Percentiles rank a stretch among this genome's conserved stretches.
Evolutionary conservation across 176 grass and related monocot species (phyloP).

Genomic region (Tuctoria greenei): DNA sequence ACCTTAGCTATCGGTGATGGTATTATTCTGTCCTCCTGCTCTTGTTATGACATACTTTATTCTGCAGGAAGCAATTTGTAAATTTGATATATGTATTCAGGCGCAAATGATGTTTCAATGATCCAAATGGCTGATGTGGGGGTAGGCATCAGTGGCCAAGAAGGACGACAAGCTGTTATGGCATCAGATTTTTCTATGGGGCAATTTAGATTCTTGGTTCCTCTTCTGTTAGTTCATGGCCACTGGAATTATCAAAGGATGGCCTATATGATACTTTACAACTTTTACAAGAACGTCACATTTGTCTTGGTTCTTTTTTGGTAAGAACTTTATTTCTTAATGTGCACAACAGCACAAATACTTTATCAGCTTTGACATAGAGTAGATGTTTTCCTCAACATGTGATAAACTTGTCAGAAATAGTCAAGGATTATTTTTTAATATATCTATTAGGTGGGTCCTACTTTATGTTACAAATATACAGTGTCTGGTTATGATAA

Average conservation of each 20-base stretch:
- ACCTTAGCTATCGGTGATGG: conserved; percentile 95
- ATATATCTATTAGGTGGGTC: background rate
- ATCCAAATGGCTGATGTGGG: conserved; percentile 95
- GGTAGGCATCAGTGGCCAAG: conserved; percentile 82
- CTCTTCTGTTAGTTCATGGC: conserved; percentile 86
- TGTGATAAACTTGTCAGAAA: conserved; percentile 10
- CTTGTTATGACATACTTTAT: background rate
- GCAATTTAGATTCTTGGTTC: conserved; percentile 90
- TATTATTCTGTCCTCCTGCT: conserved; percentile 31
- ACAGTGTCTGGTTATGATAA: background rate
- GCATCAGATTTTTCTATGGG: conserved; percentile 88
- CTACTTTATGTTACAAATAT: conserved; percentile 1
- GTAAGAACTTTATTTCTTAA: conserved; percentile 44
- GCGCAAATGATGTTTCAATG: conserved; percentile 97
- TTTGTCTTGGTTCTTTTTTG: conserved; percentile 92
- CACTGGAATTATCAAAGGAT: conserved; percentile 97
- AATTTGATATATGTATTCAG: conserved; percentile 42
- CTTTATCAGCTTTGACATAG: conserved; percentile 14
- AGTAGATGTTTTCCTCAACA: background rate
- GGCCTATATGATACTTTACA: conserved; percentile 92
- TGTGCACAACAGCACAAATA: background rate
- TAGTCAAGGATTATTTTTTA: background rate
- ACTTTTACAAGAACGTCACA: conserved; percentile 87
- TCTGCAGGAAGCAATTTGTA: conserved; percentile 20
- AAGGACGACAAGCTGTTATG: conserved; percentile 93